Conservation (phyloP, 495 filamentous ascomycete genomes). For the Xylaria telfairii region DNA sequence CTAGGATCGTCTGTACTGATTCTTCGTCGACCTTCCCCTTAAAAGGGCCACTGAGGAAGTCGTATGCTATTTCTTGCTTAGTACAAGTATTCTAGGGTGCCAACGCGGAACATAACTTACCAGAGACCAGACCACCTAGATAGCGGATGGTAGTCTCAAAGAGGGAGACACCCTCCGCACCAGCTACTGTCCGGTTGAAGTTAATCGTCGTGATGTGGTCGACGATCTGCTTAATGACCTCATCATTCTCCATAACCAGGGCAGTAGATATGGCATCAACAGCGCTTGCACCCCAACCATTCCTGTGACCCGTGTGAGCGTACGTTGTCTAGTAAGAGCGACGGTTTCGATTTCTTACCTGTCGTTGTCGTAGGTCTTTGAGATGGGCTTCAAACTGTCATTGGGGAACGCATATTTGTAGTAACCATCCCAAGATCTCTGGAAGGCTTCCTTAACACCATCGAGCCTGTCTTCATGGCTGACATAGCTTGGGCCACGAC, state of each 20-base stretch:
- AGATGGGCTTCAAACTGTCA: constrained; percentile 75
- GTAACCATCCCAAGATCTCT: constrained; percentile 82
- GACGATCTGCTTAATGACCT: constrained; percentile 72
- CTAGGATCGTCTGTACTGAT: constrained; percentile 63
- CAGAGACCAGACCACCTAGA: constrained; percentile 76
- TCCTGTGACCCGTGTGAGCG: constrained; percentile 53
- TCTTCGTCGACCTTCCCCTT: constrained; percentile 50
- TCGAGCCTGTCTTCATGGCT: constrained; percentile 53
- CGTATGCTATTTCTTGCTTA: constrained; percentile 62
- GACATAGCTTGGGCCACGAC: constrained; percentile 36
- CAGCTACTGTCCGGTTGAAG: constrained; percentile 62
- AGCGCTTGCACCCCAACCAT: constrained; percentile 86
- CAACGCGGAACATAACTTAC: constrained; percentile 31
- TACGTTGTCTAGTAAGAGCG: background rate
- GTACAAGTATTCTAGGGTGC: background rate
- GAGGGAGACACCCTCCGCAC: constrained; percentile 65
- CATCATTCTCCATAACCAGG: constrained; percentile 72
- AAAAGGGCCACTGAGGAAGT: constrained; percentile 76
- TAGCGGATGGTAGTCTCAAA: constrained; percentile 95
- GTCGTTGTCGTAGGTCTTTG: constrained; percentile 69
- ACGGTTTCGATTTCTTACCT: constrained; percentile 54
- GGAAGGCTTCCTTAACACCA: constrained; percentile 77
- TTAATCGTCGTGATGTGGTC: constrained; percentile 71
- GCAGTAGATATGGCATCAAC: constrained; percentile 85
- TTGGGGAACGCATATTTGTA: constrained; percentile 78